Base-by-base conservation (phyloP, 2,329 filamentous ascomycete genomes). In the Apiospora hydei region DNA sequence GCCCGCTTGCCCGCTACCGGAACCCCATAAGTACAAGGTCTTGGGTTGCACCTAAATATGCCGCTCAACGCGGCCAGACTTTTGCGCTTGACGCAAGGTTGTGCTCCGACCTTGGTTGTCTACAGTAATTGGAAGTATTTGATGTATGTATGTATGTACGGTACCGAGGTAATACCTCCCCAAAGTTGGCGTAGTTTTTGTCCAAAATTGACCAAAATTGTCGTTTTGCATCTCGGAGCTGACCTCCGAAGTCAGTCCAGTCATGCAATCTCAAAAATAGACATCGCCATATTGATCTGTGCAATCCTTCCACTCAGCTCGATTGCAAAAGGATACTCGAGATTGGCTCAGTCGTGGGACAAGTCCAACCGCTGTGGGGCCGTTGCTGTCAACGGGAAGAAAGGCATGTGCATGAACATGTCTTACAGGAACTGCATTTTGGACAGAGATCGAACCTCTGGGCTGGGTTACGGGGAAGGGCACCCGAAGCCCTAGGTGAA, bases 1-100 rank as follows among this genome's bases (percentile, higher is more conserved):
- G 57, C 34, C 57, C 57, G 57, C 30, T 64, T 16, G 34, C 57
- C 57, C 57, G 57, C 30, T 64, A 64, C 57, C 57, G 57, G 53
- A 11, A 64, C 57, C 21, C 57, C 57, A 64, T 64, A 64, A 41
- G 57, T 64, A 41, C 53, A 61, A 38, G 57, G 57, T 64, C 57
- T 64, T 64, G 57, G 57, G 57, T 64, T 41, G 57, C 57, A 64
- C 57, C 57, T 64, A 41, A 64, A 64, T 64, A 64, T 64, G 41
- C n/a, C 57, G 57, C 57, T 64, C 57, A 64, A 18, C 30, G 57
- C 57, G 30, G 53, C 30, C 53, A 61, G 34, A 38, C 53, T 61
- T 49, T 49, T n/a, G 53, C 53, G 18, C 53, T 61, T 61, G 7
- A 61, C 16, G 8, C 26, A 18, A 34, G 34, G 30, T 64, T 64